Base-by-base conservation (phyloP, 106 monocot species). In the Dioscorea zingiberensis region DNA sequence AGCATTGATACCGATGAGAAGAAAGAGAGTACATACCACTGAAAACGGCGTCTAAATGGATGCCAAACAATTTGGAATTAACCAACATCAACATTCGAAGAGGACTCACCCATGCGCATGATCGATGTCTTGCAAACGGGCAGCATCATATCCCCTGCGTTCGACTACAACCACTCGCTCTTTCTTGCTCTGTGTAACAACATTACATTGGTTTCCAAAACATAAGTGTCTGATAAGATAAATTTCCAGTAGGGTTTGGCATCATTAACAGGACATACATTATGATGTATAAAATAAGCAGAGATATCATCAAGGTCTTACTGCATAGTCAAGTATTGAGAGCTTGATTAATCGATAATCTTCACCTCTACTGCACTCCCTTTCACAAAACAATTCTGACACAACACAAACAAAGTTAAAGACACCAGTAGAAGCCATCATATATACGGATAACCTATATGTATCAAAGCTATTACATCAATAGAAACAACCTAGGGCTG, bases 321-420 rank as follows among this genome's bases (percentile, higher is more conserved):
- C 94, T 67, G 78, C 54, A 71, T 85, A 95, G 65, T 95, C 94
- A 22, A 81, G 85, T 62, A 95, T 85, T 17, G 91, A 78, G 49
- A 95, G 85, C 84, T 95, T 91, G 28, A 95, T 87, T 63, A 95
- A 83, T 44, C 90, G 91, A 58, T 87, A 87, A 74, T 94, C 94
- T 78, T 95, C 94, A 48, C 94, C 94, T 64, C 84, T 82, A 66
- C 94, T 95, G 76, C 94, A 95, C 64, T 95, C 94, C 74, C 87
- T 87, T 46, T 95, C 87, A 66, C 94, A 95, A 49, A 76, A 71
- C 62, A 95, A 25, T 74, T 90, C 94, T 94, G 47, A 6, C 26
- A 65, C 13, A 29, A 25, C 7, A 76, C 4, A 38, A 38, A n/a
- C n/a, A n/a, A n/a, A n/a, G n/a, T n/a, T n/a, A n/a, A n/a, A n/a